Evolutionary conservation across 2,329 filamentous ascomycete species (phyloP).

Genomic region (Pseudogymnoascus sp.): DNA sequence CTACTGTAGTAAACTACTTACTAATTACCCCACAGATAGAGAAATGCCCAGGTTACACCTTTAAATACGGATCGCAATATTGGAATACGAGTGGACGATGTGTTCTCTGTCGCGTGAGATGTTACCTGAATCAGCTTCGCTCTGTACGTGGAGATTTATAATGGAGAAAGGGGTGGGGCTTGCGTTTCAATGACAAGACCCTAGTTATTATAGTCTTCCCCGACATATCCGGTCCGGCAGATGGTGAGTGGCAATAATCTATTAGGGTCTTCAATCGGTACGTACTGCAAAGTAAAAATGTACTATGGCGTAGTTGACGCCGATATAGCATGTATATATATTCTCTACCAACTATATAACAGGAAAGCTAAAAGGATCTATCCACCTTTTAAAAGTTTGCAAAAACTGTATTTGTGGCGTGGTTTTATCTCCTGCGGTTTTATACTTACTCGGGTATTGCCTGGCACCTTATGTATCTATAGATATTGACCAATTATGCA

Average conservation of each 20-base stretch:
- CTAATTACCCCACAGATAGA: not conserved
- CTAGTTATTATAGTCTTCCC: not conserved
- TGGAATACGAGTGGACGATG: not conserved
- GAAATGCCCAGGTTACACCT: not conserved
- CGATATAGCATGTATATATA: not conserved
- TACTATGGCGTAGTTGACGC: not conserved
- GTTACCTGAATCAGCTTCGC: not conserved
- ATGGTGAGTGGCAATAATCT: not conserved
- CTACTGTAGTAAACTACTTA: not conserved
- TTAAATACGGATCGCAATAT: not conserved
- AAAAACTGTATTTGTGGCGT: not conserved
- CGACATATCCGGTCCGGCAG: not conserved
- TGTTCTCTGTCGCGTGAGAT: not conserved
- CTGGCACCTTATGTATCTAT: not conserved
- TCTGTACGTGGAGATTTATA: not conserved
- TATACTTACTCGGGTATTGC: not conserved
- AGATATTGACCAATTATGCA: not conserved
- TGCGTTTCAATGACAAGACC: not conserved
- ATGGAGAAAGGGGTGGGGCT: not conserved
- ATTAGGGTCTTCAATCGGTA: not conserved
- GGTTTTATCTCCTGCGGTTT: not conserved
- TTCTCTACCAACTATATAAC: not conserved
- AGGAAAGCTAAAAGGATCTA: not conserved
- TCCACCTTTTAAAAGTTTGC: not conserved
- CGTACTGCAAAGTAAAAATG: not conserved